Conservation (phyloP, 2,329 filamentous ascomycete genomes). For the Fusarium pilosicola region DNA sequence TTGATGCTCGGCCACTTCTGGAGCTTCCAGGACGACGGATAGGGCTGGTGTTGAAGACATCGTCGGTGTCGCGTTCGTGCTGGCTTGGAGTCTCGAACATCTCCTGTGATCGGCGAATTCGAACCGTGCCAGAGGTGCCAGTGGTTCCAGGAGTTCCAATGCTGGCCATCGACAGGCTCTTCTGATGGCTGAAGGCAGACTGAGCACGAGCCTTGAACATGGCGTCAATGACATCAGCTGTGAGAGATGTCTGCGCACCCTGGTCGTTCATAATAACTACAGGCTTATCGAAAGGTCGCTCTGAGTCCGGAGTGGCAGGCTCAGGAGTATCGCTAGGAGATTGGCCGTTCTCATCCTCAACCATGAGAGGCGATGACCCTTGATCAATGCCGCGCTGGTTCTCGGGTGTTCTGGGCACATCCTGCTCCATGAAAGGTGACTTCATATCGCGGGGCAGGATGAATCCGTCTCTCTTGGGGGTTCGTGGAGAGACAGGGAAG, state of each 20-base stretch:
- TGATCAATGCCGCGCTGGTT: slow-evolving; percentile 56
- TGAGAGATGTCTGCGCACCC: slow-evolving; percentile 84
- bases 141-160: slow-evolving; percentile 49
- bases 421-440: slow-evolving; percentile 43
- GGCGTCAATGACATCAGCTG: slow-evolving; percentile 82
- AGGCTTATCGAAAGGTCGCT: slow-evolving; percentile 63
- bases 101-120: slow-evolving; percentile 60
- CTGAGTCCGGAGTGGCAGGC: slow-evolving; percentile 63
- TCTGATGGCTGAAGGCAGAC: slow-evolving; percentile 44
- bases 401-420: slow-evolving; percentile 53
- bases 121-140: slow-evolving; percentile 54
- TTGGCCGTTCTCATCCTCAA: slow-evolving; percentile 72
- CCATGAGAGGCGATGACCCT: slow-evolving; percentile 60
- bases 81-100: slow-evolving; percentile 58
- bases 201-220: slow-evolving; percentile 65
- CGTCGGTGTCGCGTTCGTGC: slow-evolving; percentile 53
- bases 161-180: slow-evolving; percentile 51
- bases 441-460: slow-evolving; percentile 62
- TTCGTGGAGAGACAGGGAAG: slow-evolving; percentile 58
- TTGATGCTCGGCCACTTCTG: slow-evolving; percentile 66
- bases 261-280: slow-evolving; percentile 69
- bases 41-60: slow-evolving; percentile 51
- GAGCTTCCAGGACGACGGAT: slow-evolving; percentile 75
- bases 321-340: slow-evolving; percentile 55
- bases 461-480: slow-evolving; percentile 65